phyloP scores from a whole-genome alignment of 2,329 filamentous ascomycete species.

The Teratosphaeria zuluensis region DNA sequence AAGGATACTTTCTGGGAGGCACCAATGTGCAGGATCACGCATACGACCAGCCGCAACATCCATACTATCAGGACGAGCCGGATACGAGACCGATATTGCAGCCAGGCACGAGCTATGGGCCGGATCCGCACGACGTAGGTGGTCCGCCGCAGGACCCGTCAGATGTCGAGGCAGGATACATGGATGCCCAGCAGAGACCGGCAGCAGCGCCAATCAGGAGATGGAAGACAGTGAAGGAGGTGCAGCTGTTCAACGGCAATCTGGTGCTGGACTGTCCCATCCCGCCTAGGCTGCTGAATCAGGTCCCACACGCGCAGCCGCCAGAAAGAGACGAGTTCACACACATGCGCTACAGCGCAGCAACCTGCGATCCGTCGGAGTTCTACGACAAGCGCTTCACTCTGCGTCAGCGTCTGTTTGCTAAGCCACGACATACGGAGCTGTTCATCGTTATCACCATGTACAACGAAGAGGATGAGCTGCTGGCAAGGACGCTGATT shows the following conservation, averaged over 20 bases:
- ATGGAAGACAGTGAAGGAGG: slow-evolving; percentile 98
- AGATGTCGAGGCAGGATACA: slow-evolving; percentile 27
- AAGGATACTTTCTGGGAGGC: slow-evolving; percentile 56
- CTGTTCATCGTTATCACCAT: slow-evolving; percentile 95
- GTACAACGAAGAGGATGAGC: slow-evolving; percentile 97
- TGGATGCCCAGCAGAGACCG: slow-evolving; percentile 39
- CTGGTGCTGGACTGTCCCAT: slow-evolving; percentile 94
- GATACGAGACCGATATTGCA: slow-evolving; percentile 69
- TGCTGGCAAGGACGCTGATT: slow-evolving; percentile 91
- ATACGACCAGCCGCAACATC: slow-evolving; percentile 27
- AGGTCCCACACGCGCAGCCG: slow-evolving; percentile 70
- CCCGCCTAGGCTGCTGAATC: slow-evolving; percentile 75
- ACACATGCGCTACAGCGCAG: slow-evolving; percentile 87
- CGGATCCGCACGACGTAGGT: slow-evolving; percentile 42
- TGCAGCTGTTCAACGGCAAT: slow-evolving; percentile 88
- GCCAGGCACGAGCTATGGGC: slow-evolving; percentile 51
- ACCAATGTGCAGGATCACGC: slow-evolving; percentile 42
- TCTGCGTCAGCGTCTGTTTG: slow-evolving; percentile 80
- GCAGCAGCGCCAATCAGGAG: slow-evolving; percentile 60
- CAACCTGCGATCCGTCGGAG: slow-evolving; percentile 82
- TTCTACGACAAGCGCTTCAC: slow-evolving; percentile 89
- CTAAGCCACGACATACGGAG: slow-evolving; percentile 85
- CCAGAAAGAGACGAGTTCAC: slow-evolving; percentile 82
- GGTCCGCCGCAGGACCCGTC: slow-evolving; percentile 33
- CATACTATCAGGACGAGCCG: slow-evolving; percentile 56